Evolutionary conservation across 2,329 filamentous ascomycete genomes (phyloP), one percentile per base, ranked within the genome.

Genomic region (Parastagonospora avenae): DNA sequence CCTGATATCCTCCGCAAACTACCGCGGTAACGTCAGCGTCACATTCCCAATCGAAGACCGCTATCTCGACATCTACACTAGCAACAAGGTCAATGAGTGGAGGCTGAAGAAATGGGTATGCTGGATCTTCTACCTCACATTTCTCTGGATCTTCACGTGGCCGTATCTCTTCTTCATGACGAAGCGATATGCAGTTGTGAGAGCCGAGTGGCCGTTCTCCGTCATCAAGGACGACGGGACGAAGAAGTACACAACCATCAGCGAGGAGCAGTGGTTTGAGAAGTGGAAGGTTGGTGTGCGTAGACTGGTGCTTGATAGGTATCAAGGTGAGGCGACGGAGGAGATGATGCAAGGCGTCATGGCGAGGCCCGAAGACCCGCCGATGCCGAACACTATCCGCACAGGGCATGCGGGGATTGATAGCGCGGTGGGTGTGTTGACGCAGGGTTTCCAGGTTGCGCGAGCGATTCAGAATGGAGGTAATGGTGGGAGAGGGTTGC

Each of bases 111-210:
- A 67, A 6, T 90, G 85, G 85, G 76, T 91, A 38, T 76, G 81
- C 36, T 83, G 83, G 78, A 38, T 90, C 8, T 90, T 86, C 74
- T 85, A 83, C 66, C 68, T 89, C 5, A 85, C 85, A 0, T 84
- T 91, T 52, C 71, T 89, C 10, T 88, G 88, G 80, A 64, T 92
- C 49, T 78, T 92, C 59, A 77, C 82, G 2, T 92, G 89, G 89
- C 89, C 89, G 0, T 81, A 83, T 49, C 78, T 92, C 10, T 86
- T 84, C 73, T 80, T 90, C 66, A 74, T 81, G 14, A 92, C 89
- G 1, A 85, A 83, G 66, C 79, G 83, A 42, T 92, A 86, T 74
- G 81, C 87, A 56, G 85, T 89, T 2, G 80, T 84, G 2, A 76
- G 78, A 16, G 80, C 82, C 0, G 78, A 86, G 30, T 92, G 87